A percentile compares a stretch with the other conserved stretches of the same genome.
phyloP scores from a whole-genome alignment of 371 early-diverging fungal genomes.

The Lichtheimia hyalospora region DNA sequence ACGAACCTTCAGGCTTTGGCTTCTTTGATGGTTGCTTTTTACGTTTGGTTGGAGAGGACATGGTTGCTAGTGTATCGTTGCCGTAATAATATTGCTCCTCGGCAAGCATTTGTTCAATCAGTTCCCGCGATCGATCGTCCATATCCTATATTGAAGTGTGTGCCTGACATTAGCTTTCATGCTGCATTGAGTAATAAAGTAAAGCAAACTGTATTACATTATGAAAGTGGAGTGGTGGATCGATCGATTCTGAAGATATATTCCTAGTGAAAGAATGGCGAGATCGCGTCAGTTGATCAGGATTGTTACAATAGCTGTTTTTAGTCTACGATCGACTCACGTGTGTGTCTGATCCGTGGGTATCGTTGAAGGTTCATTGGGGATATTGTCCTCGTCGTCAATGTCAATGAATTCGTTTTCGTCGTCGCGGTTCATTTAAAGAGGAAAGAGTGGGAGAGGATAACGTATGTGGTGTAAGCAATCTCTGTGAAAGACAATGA shows the following conservation, averaged over 20 bases:
- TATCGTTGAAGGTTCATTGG: not conserved
- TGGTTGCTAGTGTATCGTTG: constrained; percentile 20
- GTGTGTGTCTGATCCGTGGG: not conserved
- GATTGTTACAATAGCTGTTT: not conserved
- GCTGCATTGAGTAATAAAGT: not conserved
- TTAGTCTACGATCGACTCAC: not conserved
- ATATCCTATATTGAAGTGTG: constrained; percentile 28
- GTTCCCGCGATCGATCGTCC: constrained; percentile 58
- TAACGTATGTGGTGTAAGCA: not conserved
- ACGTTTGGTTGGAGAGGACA: constrained; percentile 9
- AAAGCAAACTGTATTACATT: constrained; percentile 1
- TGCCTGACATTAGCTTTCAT: not conserved
- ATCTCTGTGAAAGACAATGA: not conserved
- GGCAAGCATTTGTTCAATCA: constrained; percentile 73
- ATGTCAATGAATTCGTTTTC: constrained; percentile 34
- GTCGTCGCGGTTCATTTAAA: constrained; percentile 12
- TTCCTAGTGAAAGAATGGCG: not conserved
- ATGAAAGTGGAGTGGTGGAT: not conserved
- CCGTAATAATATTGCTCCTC: constrained; percentile 70
- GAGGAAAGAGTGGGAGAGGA: no score
- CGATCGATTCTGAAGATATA: not conserved
- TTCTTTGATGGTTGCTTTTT: constrained; percentile 15
- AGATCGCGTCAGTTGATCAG: no score
- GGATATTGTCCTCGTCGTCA: constrained; percentile 17
- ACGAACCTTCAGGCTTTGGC: constrained; percentile 14